Evolutionary conservation across 257 asterid genomes (phyloP), one percentile per base, ranked within the genome.

Genomic region (Anisodus tanguticus): DNA sequence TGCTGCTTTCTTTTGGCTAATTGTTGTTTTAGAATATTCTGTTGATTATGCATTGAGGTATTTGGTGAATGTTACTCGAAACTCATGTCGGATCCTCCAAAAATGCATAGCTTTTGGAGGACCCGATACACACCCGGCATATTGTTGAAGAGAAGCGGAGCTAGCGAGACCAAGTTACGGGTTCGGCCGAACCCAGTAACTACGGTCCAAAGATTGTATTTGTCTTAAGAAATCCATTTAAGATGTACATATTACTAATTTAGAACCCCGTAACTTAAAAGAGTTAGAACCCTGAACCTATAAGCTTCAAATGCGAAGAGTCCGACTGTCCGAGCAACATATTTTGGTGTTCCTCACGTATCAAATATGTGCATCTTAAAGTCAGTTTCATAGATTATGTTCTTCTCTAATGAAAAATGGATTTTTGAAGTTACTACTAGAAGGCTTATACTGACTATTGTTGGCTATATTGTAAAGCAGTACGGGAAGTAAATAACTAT

Each of bases 391-490:
- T 70, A 5, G 0, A 15, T 69, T 39, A 49, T 63, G 12, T 39
- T 85, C 64, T 70, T 72, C 59, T 16, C 12, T 49, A 47, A 72
- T 47, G 80, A 72, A 72, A 19, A 72, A 5, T 47, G 80, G 41
- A 72, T 72, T 72, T 41, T 31, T 70, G 78, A 70, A 70, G 78
- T 41, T 70, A 16, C 63, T 16, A 16, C 6, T 5, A 9, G 58
- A 53, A 53, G 58, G 58, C 58, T 53, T 10, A 53, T 53, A 54
- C 59, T 12, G 59, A 54, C 41, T 63, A n/a, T n/a, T n/a, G n/a
- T n/a, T n/a, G n/a, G n/a, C n/a, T n/a, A n/a, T n/a, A n/a, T n/a
- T n/a, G n/a, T n/a, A n/a, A n/a, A n/a, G n/a, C n/a, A n/a, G n/a
- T n/a, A n/a, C n/a, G n/a, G n/a, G n/a, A n/a, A n/a, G n/a, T n/a